A percentile compares a stretch with the other conserved stretches of the same genome.
Evolutionary conservation across 495 filamentous ascomycete genomes (phyloP).

Genomic region (Aspergillus leporis): DNA sequence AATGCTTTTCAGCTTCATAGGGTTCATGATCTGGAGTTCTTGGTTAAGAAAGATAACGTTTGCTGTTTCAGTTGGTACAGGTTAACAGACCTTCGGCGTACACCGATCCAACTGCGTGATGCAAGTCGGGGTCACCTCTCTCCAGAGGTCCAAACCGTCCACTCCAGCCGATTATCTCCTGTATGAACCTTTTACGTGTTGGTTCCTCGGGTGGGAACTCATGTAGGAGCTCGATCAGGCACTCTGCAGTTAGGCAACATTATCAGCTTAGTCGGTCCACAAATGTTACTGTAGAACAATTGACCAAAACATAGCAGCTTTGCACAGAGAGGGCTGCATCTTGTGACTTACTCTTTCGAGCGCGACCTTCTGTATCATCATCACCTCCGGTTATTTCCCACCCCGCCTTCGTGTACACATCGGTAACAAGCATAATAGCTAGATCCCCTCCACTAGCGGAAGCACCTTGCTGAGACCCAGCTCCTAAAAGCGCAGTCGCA

Average conservation of each 20-base stretch:
- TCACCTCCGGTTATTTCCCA: slow-evolving; percentile 65
- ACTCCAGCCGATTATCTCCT: slow-evolving; percentile 89
- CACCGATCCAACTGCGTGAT: slow-evolving; percentile 86
- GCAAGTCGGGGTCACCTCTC: slow-evolving; percentile 90
- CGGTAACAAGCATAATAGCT: slow-evolving; percentile 77
- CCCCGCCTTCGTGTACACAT: slow-evolving; percentile 83
- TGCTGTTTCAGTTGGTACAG: not conserved
- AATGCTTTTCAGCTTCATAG: slow-evolving; percentile 90
- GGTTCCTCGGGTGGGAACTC: slow-evolving; percentile 83
- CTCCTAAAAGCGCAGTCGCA: slow-evolving; percentile 78
- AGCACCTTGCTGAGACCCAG: slow-evolving; percentile 71
- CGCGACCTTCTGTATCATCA: slow-evolving; percentile 40
- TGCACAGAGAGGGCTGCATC: not conserved
- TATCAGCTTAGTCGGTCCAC: not conserved
- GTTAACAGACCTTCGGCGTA: slow-evolving; percentile 72
- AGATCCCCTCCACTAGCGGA: slow-evolving; percentile 87
- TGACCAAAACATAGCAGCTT: not conserved
- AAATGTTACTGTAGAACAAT: not conserved
- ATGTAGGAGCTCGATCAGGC: slow-evolving; percentile 64
- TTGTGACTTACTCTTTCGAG: slow-evolving; percentile 43
- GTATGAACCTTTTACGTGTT: slow-evolving; percentile 85
- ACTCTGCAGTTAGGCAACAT: slow-evolving; percentile 37
- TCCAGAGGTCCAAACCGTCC: slow-evolving; percentile 81
- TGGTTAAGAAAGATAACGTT: slow-evolving; percentile 13
- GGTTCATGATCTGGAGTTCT: slow-evolving; percentile 67